Evolutionary conservation across 2,329 filamentous ascomycete genomes (phyloP).

Genomic region (Onygena corvina): DNA sequence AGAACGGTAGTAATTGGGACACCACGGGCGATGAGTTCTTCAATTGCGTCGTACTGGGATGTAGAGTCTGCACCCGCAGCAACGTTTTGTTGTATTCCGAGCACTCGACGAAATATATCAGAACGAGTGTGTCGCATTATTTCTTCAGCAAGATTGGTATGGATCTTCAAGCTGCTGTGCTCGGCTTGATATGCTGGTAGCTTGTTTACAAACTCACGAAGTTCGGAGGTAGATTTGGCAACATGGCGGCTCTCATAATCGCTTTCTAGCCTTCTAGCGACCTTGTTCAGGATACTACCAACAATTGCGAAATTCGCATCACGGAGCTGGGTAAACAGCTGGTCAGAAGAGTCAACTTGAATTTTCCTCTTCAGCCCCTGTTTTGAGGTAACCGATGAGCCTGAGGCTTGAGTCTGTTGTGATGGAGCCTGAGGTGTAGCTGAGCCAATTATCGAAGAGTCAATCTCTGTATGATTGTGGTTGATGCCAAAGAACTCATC

Average conservation of each 20-base stretch:
- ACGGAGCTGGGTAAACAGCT: conserved; percentile 73
- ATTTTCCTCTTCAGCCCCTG: conserved; percentile 74
- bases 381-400: conserved; percentile 39
- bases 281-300: conserved; percentile 75
- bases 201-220: conserved; percentile 90
- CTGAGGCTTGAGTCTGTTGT: conserved; percentile 42
- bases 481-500: conserved; percentile 88
- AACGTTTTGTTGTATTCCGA: conserved; percentile 93
- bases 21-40: conserved; percentile 85
- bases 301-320: conserved; percentile 95
- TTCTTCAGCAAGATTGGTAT: conserved; percentile 85
- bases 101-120: conserved; percentile 72
- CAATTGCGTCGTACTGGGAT: conserved; percentile 78
- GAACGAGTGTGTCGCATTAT: conserved; percentile 87
- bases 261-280: conserved; percentile 69
- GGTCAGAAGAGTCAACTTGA: conserved; percentile 76
- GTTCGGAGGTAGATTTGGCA: conserved; percentile 76
- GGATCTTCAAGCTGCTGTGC: conserved; percentile 80
- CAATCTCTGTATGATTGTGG: conserved; percentile 85
- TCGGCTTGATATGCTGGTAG: conserved; percentile 86
- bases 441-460: conserved; percentile 77
- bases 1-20: conserved; percentile 70
- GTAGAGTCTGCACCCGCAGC: conserved; percentile 81
- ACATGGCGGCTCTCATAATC: conserved; percentile 83
- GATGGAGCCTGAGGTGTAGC: conserved; percentile 45